Base-by-base conservation (phyloP, 495 filamentous ascomycete species). In the Aspergillus steynii region DNA sequence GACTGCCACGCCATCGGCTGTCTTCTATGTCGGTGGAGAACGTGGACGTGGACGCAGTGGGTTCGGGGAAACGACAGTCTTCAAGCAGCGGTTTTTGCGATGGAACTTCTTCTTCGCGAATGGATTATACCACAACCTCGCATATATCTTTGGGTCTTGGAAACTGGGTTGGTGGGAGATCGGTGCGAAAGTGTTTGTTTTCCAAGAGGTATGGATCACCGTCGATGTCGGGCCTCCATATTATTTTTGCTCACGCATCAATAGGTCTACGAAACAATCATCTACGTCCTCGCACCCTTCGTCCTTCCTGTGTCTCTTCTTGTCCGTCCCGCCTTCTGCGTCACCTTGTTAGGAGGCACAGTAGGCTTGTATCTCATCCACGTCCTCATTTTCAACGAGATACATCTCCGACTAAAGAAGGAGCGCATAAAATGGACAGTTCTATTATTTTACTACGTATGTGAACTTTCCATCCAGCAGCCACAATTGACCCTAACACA, bases 151-250 rank as follows among this genome's bases (percentile, higher is more conserved):
- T 2, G 65, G 65, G 6, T 75, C 68, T 46, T 82, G 80, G 80
- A 80, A 79, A 50, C 65, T 83, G 29, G 78, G 80, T 29, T 76
- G 68, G 71, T 80, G 77, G 75, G 80, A 83, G 46, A 54, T 83
- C 31, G 80, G 79, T 1, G 71, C 78, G 1, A 82, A 82, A 75
- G 85, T 92, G 56, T 89, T 89, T 68, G 83, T 85, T 26, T 86
- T 89, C 3, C 88, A 92, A 74, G 85, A 88, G 61, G 71, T 73
- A 61, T 53, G 68, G 46, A 46, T 2, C 28, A 34, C 0, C 27
- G 20, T 27, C 32, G 10, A 1, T 42, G 37, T 15, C 1, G 12
- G 12, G 12, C 31, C 4, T 14, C 9, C 37, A 2, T 27, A 3
- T 37, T 20, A 3, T 55, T 3, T 14, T 7, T 4, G 26, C 12